phyloP scores from a whole-genome alignment of 176 grass and related monocot genomes.

The Carex cristatella region DNA sequence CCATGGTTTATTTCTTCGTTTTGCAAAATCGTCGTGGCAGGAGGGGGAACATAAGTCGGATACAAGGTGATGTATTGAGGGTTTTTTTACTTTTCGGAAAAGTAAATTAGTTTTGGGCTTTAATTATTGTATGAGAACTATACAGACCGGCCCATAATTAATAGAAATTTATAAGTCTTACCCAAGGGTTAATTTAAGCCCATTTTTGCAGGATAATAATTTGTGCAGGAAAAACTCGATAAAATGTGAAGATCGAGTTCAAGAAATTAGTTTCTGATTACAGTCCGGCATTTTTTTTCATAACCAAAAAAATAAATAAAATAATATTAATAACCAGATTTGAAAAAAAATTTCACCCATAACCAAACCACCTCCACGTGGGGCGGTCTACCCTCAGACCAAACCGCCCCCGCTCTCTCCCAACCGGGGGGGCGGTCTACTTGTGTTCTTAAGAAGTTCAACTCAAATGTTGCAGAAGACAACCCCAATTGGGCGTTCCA shows the following conservation, averaged over 20 bases:
- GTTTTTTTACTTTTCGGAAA: not conserved
- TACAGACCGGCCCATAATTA: not conserved
- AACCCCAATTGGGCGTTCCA: too few relatives aligned
- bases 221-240: not conserved
- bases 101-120: not conserved
- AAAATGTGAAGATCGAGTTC: not conserved
- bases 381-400: too few relatives aligned
- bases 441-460: too few relatives aligned
- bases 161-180: not conserved
- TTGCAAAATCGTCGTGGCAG: not conserved
- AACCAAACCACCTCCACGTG: too few relatives aligned
- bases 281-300: too few relatives aligned
- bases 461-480: too few relatives aligned
- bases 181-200: not conserved
- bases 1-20: slow-evolving; percentile 15
- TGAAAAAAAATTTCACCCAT: too few relatives aligned
- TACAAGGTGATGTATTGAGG: not conserved
- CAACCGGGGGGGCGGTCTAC: too few relatives aligned
- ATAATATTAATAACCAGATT: too few relatives aligned
- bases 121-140: not conserved
- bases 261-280: not conserved
- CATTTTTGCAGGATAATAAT: not conserved
- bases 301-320: too few relatives aligned
- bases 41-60: not conserved
- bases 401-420: too few relatives aligned